phyloP scores from a whole-genome alignment of 768 basidiomycete genomes.

The Rhodotorula paludigena region DNA sequence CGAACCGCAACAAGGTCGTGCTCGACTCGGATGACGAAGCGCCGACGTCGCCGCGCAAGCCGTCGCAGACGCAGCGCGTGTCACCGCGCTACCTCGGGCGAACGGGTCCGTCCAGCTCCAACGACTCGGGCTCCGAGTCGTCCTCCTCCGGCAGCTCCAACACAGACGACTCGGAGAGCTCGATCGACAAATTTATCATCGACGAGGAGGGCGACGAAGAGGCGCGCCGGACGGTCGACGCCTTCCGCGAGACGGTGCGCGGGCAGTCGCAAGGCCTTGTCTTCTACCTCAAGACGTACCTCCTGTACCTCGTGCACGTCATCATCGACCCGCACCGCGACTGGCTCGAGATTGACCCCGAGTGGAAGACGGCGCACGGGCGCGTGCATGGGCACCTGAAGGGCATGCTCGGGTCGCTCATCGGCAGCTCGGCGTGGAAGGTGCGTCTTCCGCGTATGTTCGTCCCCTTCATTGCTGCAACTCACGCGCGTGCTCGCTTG shows the following conservation, averaged over 20 bases:
- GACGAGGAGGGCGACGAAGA: background rate
- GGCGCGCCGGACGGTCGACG: background rate
- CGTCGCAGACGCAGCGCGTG: background rate
- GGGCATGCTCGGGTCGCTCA: background rate
- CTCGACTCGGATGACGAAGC: slow-evolving; percentile 18
- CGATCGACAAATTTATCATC: slow-evolving; percentile 6
- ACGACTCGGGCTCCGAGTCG: background rate
- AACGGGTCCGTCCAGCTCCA: background rate
- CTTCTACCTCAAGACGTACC: slow-evolving; percentile 21
- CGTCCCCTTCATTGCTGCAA: background rate
- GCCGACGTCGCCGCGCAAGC: background rate
- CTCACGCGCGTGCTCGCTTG: background rate
- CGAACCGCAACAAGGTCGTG: background rate
- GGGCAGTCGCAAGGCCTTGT: slow-evolving; percentile 1
- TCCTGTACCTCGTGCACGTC: slow-evolving; percentile 17
- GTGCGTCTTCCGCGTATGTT: background rate
- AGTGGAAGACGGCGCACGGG: slow-evolving; percentile 1
- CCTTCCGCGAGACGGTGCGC: background rate
- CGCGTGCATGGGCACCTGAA: background rate
- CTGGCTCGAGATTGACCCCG: slow-evolving; percentile 10
- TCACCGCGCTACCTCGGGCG: background rate
- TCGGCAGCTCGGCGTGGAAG: slow-evolving; percentile 15
- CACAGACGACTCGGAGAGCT: background rate
- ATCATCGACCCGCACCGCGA: slow-evolving; percentile 17
- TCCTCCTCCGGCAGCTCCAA: background rate